These are phyloP conservation scores for Verbascum thapsus DNA, from an alignment of 257 asterid species.

Conservation along the genomic window DNA sequence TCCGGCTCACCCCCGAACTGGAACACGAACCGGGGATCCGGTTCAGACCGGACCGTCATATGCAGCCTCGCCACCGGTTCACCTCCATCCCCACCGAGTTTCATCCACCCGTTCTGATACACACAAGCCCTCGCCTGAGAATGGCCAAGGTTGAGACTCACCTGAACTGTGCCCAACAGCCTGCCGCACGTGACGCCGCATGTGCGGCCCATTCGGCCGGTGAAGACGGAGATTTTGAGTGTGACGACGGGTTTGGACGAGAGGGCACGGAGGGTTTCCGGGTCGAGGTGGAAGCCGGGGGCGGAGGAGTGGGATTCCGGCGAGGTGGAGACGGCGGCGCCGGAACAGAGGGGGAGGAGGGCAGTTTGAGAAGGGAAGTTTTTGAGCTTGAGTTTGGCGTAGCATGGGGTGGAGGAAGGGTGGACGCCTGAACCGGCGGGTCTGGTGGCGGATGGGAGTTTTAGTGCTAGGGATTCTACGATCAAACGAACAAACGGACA, in stretches of 20 bases:
- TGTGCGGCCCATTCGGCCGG: conserved; percentile 70
- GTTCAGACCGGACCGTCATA: conserved; percentile 66
- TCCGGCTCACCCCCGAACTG: conserved; percentile 95
- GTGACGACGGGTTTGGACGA: conserved; percentile 39
- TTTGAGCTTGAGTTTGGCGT: conserved; percentile 67
- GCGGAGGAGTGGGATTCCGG: conserved; percentile 47
- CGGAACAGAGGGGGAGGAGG: conserved; percentile 53
- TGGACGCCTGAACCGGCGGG: conserved; percentile 67
- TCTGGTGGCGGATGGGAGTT: conserved; percentile 53
- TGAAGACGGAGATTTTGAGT: conserved; percentile 60
- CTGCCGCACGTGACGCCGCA: conserved; percentile 72
- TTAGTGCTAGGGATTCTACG: conserved; percentile 68
- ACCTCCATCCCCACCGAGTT: conserved; percentile 41
- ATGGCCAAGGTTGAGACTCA: conserved; percentile 40
- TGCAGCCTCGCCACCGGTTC: conserved; percentile 59
- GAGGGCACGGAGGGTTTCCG: conserved; percentile 66
- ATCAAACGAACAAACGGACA: conserved; percentile 84
- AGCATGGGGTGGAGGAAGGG: conserved; percentile 79
- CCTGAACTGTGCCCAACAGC: conserved; percentile 51
- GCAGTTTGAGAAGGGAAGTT: conserved; percentile 77
- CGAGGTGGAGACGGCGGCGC: conserved; percentile 31
- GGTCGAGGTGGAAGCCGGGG: conserved; percentile 71
- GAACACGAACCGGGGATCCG: conserved; percentile 85
- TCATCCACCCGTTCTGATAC: conserved; percentile 77
- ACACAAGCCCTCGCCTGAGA: conserved; percentile 50